Evolutionary conservation across 805 yeast species (phyloP).

Genomic region (Wickerhamiella allomyrinae): DNA sequence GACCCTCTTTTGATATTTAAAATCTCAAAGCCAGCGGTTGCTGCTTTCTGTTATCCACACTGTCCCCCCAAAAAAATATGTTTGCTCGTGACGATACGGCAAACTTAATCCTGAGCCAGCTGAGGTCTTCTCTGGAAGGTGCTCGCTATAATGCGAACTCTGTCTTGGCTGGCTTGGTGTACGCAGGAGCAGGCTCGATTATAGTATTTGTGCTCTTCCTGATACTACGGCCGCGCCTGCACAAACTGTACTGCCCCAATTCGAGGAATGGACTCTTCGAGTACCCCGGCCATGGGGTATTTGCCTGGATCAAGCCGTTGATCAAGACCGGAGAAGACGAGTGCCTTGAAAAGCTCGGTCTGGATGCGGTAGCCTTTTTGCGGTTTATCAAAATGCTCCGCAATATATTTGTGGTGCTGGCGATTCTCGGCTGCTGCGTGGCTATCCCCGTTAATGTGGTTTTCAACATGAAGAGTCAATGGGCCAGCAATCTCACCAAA

Average conservation of each 20-base stretch:
- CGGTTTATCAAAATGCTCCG: constrained; percentile 23
- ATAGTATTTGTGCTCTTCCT: constrained; percentile 19
- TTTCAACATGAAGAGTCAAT: constrained; percentile 19
- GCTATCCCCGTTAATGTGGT: constrained; percentile 27
- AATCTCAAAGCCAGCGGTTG: no score
- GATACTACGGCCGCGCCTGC: constrained; percentile 21
- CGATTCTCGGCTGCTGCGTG: constrained; percentile 22
- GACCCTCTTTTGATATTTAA: background rate
- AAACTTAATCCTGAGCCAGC: constrained; percentile 13
- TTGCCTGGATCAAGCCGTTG: constrained; percentile 19
- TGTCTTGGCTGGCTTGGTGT: constrained; percentile 24
- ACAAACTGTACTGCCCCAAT: constrained; percentile 24
- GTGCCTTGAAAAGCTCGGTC: constrained; percentile 20
- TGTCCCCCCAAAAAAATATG: no score
- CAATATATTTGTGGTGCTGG: constrained; percentile 20
- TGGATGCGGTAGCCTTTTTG: constrained; percentile 25
- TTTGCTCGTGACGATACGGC: constrained; percentile 7
- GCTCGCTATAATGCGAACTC: constrained; percentile 22
- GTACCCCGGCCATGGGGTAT: constrained; percentile 11
- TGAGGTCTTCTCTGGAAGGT: constrained; percentile 16
- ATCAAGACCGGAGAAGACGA: constrained; percentile 16
- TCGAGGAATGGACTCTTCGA: constrained; percentile 5
- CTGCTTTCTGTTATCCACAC: no score
- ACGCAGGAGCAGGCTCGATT: constrained; percentile 24
- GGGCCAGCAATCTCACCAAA: constrained; percentile 16